Conservation (phyloP, 768 basidiomycete species). For the Podaxis sp. region DNA sequence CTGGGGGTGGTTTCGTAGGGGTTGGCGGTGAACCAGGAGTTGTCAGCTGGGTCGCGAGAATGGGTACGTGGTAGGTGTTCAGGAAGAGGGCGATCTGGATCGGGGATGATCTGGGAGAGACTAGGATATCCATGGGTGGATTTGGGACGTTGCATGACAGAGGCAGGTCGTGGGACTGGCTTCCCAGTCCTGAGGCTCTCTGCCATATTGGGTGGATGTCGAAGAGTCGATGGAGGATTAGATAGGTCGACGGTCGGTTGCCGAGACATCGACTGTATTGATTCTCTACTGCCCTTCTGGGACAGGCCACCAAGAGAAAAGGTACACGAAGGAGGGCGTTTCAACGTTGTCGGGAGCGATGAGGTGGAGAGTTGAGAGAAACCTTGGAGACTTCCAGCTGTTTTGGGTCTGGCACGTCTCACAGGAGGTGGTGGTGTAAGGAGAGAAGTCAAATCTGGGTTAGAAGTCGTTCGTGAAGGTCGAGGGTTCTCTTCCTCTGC, state of each 20-base stretch:
- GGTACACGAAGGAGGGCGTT: neutral
- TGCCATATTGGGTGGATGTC: neutral
- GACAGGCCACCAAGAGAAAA: neutral
- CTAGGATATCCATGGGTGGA: slow-evolving; percentile 8
- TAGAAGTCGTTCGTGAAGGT: slow-evolving; percentile 14
- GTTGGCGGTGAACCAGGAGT: slow-evolving; percentile 36
- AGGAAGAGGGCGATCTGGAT: slow-evolving; percentile 12
- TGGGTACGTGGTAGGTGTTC: slow-evolving; percentile 5
- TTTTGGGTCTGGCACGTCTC: neutral
- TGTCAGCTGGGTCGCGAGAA: slow-evolving; percentile 20
- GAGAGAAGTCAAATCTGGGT: slow-evolving; percentile 19
- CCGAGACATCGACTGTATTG: neutral
- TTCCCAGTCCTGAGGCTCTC: neutral
- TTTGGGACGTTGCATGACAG: slow-evolving; percentile 6
- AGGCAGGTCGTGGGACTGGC: neutral
- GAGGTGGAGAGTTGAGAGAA: neutral
- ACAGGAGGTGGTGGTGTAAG: neutral
- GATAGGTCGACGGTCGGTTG: neutral
- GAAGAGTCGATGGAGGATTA: neutral
- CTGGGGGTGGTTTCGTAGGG: slow-evolving; percentile 35
- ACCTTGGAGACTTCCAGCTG: slow-evolving; percentile 1
- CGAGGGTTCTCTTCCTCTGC: slow-evolving; percentile 4
- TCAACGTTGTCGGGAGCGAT: neutral
- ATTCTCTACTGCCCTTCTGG: neutral
- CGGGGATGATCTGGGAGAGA: slow-evolving; percentile 7